These are phyloP conservation scores for Hypoxylon subgilvum DNA, from an alignment of 495 filamentous ascomycete genomes.

Conservation along the genomic window DNA sequence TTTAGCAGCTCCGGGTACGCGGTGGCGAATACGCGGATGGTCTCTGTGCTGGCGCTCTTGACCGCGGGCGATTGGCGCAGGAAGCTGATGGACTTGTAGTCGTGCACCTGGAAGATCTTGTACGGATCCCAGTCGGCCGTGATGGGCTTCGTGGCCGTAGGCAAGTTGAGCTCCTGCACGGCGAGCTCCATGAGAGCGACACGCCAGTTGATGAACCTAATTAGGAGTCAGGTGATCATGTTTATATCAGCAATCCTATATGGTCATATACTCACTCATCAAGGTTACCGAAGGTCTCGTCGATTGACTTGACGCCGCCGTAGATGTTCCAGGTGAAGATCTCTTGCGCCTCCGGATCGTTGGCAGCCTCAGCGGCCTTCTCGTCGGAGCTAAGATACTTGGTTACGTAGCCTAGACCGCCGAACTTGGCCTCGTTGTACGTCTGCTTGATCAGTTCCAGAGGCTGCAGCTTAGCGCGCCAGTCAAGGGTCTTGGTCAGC, in stretches of 20 bases:
- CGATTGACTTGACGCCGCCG: slow-evolving; percentile 72
- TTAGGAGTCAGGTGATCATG: slow-evolving; percentile 15
- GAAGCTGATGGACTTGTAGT: slow-evolving; percentile 84
- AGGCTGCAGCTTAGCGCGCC: slow-evolving; percentile 69
- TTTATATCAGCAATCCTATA: background rate
- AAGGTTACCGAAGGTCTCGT: slow-evolving; percentile 75
- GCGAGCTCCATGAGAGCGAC: slow-evolving; percentile 85
- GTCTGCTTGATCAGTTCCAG: slow-evolving; percentile 53
- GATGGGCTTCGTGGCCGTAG: slow-evolving; percentile 70
- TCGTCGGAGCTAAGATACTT: slow-evolving; percentile 44
- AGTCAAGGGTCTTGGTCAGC: slow-evolving; percentile 76
- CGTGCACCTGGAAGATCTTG: slow-evolving; percentile 87
- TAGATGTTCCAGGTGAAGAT: slow-evolving; percentile 87
- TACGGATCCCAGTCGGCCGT: slow-evolving; percentile 80
- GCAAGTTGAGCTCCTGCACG: slow-evolving; percentile 70
- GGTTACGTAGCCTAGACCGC: slow-evolving; percentile 62
- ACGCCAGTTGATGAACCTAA: slow-evolving; percentile 83
- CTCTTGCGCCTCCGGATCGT: slow-evolving; percentile 54
- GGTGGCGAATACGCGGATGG: slow-evolving; percentile 74
- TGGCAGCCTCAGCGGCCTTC: slow-evolving; percentile 26
- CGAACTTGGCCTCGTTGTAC: slow-evolving; percentile 62
- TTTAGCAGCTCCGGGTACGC: slow-evolving; percentile 87
- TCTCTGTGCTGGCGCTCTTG: slow-evolving; percentile 74
- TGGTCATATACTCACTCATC: slow-evolving; percentile 67
- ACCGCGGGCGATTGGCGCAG: slow-evolving; percentile 72